Evolutionary conservation across 2,329 filamentous ascomycete genomes (phyloP), one percentile per base, ranked within the genome.

Genomic region (Cytospora paraplurivora): DNA sequence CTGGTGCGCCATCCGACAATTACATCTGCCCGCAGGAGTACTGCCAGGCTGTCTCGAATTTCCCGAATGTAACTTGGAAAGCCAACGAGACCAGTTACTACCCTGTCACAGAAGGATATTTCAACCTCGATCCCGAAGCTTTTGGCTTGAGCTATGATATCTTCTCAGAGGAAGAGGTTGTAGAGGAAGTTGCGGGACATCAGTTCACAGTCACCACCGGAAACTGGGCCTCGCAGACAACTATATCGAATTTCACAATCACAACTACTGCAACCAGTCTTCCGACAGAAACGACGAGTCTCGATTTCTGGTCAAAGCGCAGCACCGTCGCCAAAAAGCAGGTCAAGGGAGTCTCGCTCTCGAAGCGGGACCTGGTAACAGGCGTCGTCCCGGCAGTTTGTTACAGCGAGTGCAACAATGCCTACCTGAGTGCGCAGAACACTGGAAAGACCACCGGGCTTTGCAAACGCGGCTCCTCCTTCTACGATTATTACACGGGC

Each of bases 111-210:
- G 71, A 78, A 0, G 84, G 81, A 4, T 90, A 89, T 71, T 91
- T 87, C 75, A 82, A 90, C 64, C 78, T 91, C n/a, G 78, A 87
- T 62, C 85, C 88, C 0, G 72, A 77, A 1, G 79, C 79, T 0
- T 91, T 91, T 63, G 88, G 87, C 5, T 76, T 91, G 17, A 82
- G 79, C 56, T 88, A 85, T 64, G 82, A 82, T 50, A 86, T 90
- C 19, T 90, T 89, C 65, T 78, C 79, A 21, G 74, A 79, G 32
- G 70, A 81, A 6, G 68, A 76, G 1, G 69, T 78, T 12, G 69
- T 77, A 6, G 75, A 74, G 61, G 71, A 75, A 2, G 61, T 77
- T 7, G 68, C 75, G 34, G 76, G 76, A 33, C 71, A 74, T 11
- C 71, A 76, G 1, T 78, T 74, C 0, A 85, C 82, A 1, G 74